Conservation (phyloP, 148 eudicot genomes). For the Amaranthus cruentus region DNA sequence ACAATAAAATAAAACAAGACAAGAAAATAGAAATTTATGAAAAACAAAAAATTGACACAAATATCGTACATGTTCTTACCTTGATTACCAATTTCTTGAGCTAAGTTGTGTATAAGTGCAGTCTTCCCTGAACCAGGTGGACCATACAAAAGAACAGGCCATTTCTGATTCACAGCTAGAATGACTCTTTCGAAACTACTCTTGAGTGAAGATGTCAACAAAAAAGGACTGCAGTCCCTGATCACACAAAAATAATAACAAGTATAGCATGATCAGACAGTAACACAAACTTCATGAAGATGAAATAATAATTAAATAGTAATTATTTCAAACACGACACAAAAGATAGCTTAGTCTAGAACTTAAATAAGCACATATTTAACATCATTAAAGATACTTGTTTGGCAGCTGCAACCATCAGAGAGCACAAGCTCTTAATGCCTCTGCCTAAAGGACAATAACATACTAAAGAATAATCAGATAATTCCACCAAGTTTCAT, state of each 20-base stretch:
- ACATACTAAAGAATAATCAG: constrained; percentile 1
- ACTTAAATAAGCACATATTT: not conserved
- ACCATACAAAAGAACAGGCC: constrained; percentile 98
- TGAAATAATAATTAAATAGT: not conserved
- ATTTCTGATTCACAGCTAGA: constrained; percentile 76
- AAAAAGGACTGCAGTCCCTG: constrained; percentile 41
- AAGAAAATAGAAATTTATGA: not conserved
- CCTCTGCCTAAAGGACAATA: not conserved
- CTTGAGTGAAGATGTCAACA: constrained; percentile 62
- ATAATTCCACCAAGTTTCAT: not conserved
- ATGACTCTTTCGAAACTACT: constrained; percentile 76
- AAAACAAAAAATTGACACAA: not conserved
- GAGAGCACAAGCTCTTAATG: not conserved
- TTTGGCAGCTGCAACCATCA: not conserved
- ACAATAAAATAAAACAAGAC: not conserved
- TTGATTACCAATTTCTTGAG: constrained; percentile 53
- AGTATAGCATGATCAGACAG: not conserved
- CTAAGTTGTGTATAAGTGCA: constrained; percentile 64
- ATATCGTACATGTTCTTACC: constrained; percentile 33
- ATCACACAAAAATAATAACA: constrained; percentile 12
- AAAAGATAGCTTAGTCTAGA: too few species aligned
- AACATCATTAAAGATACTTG: not conserved
- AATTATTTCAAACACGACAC: too few species aligned
- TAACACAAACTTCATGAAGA: constrained; percentile 4
- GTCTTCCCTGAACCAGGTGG: constrained; percentile 92